These are phyloP conservation scores for Aspergillus vadensis DNA, from an alignment of 2,329 filamentous ascomycete genomes.

Conservation along the genomic window DNA sequence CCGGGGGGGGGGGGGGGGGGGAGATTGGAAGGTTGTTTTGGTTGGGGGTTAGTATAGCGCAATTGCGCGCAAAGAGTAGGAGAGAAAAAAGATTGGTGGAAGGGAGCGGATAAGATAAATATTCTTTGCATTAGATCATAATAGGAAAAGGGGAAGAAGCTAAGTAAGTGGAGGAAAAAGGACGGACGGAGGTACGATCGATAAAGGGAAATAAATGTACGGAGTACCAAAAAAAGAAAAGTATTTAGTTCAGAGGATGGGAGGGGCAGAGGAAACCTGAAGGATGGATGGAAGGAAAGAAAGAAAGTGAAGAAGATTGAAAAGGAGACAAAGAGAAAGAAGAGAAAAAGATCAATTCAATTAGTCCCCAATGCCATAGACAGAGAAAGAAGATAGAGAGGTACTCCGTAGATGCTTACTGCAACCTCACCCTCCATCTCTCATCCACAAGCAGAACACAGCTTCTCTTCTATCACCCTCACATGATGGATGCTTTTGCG, in stretches of 20 bases:
- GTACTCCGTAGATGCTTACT: background rate
- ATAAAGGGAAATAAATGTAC: background rate
- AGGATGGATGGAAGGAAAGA: background rate
- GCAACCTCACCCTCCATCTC: background rate
- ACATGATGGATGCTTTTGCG: background rate
- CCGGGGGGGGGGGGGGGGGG: background rate
- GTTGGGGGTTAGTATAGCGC: conserved; percentile 3
- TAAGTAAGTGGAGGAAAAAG: background rate
- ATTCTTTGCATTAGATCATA: conserved; percentile 3
- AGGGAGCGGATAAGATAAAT: conserved; percentile 2
- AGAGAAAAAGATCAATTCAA: background rate
- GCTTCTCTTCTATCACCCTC: background rate
- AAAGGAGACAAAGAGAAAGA: background rate
- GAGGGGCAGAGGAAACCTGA: background rate
- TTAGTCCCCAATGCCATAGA: background rate
- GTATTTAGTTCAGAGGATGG: too few species aligned
- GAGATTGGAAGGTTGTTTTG: conserved; percentile 4
- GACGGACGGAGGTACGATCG: background rate
- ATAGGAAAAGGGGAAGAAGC: conserved; percentile 3
- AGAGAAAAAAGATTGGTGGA: conserved; percentile 6
- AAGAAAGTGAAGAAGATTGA: background rate
- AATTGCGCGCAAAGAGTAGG: conserved; percentile 9
- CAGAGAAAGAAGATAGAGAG: background rate
- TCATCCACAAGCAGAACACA: background rate
- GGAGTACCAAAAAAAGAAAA: conserved; percentile 3